phyloP scores from a whole-genome alignment of 164 flowering plant species.

The Umbellularia californica region DNA sequence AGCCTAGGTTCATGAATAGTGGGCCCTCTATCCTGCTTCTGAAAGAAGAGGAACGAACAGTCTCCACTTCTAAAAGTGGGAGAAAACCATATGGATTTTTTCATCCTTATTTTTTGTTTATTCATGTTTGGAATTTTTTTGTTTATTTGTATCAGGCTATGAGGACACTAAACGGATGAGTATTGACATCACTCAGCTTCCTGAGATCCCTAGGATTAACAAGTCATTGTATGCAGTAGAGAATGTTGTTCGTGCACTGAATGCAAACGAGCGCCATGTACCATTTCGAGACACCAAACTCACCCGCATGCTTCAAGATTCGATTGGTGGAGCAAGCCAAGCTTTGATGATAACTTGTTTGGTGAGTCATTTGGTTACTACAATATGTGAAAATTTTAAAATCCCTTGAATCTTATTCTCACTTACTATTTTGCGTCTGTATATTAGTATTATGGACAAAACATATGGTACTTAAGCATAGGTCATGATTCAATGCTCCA shows the following conservation, averaged over 20 bases:
- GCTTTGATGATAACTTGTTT: slow-evolving; percentile 56
- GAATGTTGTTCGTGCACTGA: slow-evolving; percentile 58
- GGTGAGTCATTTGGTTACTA: slow-evolving; percentile 32
- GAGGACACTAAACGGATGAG: slow-evolving; percentile 49
- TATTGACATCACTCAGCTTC: slow-evolving; percentile 23
- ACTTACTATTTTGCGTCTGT: not conserved
- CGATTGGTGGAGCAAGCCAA: slow-evolving; percentile 43
- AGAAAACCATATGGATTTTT: no score
- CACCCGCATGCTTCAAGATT: slow-evolving; percentile 61
- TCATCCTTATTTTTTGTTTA: not conserved
- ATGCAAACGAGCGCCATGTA: slow-evolving; percentile 42
- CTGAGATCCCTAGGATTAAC: slow-evolving; percentile 37
- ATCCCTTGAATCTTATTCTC: not conserved
- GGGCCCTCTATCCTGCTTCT: no score
- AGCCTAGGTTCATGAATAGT: no score
- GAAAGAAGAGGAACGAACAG: no score
- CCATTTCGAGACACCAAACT: slow-evolving; percentile 76
- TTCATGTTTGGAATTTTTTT: not conserved
- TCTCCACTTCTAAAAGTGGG: no score
- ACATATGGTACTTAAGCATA: not conserved
- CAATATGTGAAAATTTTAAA: not conserved
- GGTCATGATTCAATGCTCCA: not conserved
- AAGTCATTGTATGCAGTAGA: slow-evolving; percentile 44
- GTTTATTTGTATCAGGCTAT: slow-evolving; percentile 41
- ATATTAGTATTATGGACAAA: not conserved